Evolutionary conservation across 805 yeast genomes (phyloP), one percentile per base, ranked within the genome.

Genomic region (Cyberlindnera veronae): DNA sequence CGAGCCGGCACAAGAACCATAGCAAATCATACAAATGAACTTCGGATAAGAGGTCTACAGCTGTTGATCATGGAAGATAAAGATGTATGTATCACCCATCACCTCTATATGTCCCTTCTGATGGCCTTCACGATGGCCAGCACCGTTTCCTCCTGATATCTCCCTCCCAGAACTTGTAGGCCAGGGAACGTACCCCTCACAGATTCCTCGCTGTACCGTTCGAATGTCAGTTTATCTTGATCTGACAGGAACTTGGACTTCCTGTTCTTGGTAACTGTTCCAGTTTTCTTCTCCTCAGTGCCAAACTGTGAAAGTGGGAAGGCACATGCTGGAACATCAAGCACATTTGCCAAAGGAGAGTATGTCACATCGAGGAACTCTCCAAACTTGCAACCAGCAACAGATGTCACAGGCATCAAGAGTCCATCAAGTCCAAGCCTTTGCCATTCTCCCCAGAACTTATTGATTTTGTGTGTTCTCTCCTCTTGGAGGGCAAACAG

Each of bases 281-380:
- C n/a, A n/a, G n/a, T n/a, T n/a, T n/a, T n/a, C n/a, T 1, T 68
- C 69, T 30, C 74, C 76, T 34, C 74, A 31, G 64, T 61, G 6
- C 60, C 64, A 28, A 54, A 50, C 2, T 65, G 72, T 72, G 5
- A 76, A 2, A 77, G 77, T 0, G 88, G 88, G 34, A 81, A 51
- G 1, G 72, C 69, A 30, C 78, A 79, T 32, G 74, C 72, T 13
- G 79, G 61, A 49, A 76, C 76, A 53, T 79, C 84, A 6, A 77
- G 55, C n/a, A 73, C 65, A 54, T 79, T 79, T 54, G 74, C 67
- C 54, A 69, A 58, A 16, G 75, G 68, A 2, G 86, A 79, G 57
- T 82, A 61, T 11, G 76, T 60, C 9, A 66, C 71, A 53, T 76
- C 81, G 15, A 74, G 63, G 23, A 69, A 66, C 29, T 55, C 55